These are phyloP conservation scores for Pezicula carpinea DNA, from an alignment of 2,329 filamentous ascomycete genomes.

Conservation along the genomic window DNA sequence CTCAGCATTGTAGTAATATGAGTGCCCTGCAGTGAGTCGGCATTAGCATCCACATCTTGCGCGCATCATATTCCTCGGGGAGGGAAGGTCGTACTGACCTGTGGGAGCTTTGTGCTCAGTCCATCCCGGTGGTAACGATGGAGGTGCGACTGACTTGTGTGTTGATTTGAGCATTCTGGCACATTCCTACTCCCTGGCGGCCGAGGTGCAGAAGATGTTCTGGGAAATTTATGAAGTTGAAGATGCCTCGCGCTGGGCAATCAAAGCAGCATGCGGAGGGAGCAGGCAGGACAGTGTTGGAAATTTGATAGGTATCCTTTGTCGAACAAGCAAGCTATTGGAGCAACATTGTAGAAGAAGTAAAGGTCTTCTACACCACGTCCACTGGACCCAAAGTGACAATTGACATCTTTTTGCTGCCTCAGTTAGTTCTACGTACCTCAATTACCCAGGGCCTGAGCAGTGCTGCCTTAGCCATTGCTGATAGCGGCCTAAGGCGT, in stretches of 20 bases:
- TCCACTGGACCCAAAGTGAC: too few species aligned
- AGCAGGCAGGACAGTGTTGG: too few species aligned
- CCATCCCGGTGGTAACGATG: conserved; percentile 75
- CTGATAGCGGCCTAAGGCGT: conserved; percentile 2
- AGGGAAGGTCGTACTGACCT: conserved; percentile 37
- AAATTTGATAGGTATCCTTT: too few species aligned
- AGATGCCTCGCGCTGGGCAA: too few species aligned
- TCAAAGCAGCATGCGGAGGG: too few species aligned
- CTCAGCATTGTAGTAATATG: conserved; percentile 79
- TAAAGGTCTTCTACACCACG: too few species aligned
- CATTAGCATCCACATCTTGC: conserved; percentile 10
- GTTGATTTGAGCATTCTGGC: conserved; percentile 68
- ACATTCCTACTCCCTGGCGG: conserved; percentile 6
- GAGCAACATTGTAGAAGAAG: too few species aligned
- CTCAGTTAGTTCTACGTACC: too few species aligned
- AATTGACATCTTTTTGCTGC: too few species aligned
- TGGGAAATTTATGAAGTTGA: too few species aligned
- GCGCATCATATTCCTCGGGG: conserved; percentile 2
- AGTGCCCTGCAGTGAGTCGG: conserved; percentile 52
- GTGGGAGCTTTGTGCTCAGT: conserved; percentile 89
- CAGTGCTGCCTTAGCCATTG: neutral
- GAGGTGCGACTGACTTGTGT: conserved; percentile 52
- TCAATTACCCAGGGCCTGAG: neutral
- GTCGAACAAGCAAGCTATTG: too few species aligned
- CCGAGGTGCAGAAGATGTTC: neutral